Base-by-base conservation (phyloP, 768 basidiomycete genomes). In the Filobasidium floriforme region DNA sequence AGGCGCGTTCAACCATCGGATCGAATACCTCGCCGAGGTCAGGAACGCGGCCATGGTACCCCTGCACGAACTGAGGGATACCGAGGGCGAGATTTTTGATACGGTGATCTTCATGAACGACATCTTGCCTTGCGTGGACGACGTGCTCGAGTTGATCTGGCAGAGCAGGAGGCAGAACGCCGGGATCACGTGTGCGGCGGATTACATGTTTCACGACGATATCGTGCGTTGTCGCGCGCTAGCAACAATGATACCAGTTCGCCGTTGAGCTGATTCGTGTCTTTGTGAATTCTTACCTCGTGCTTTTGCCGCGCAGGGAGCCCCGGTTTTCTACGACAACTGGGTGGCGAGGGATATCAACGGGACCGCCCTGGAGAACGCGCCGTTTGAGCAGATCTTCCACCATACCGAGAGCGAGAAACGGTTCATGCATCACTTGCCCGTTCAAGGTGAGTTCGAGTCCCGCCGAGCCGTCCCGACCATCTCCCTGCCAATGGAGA, bases 1-100 rank as follows among this genome's bases (percentile, higher is more conserved):
- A 32, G 96, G 96, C 46, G 88, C 89, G 10, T 98, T 98, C 83
- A 94, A 94, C 79, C 96, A 99, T 78, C 93, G 96, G 62, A 99
- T 99, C 82, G 96, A 99, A 80, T 99, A 99, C 81, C 87, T 99
- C 61, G 96, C 96, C n/a, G 94, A 99, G 76, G 94, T 99, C n/a
- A 89, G 96, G 67, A 98, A 99, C 78, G 88, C 91, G 29, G 96
- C 96, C 15, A 89, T 99, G 77, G 92, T 89, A 1, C 96, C 96
- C 0, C 82, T 98, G 26, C 89, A 94, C 80, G 96, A 98, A 74
- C 84, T 96, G 43, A 84, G 96, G 46, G 93, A 96, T 76, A 81
- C 87, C 28, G 87, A 92, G 76, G 89, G 89, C 76, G 94, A 98
- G 80, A 88, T 90, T 72, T 99, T 98, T 71, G 94, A 99, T 81